phyloP scores from a whole-genome alignment of 352 stramenopile genomes.

The Elongisporangium undulatum region DNA sequence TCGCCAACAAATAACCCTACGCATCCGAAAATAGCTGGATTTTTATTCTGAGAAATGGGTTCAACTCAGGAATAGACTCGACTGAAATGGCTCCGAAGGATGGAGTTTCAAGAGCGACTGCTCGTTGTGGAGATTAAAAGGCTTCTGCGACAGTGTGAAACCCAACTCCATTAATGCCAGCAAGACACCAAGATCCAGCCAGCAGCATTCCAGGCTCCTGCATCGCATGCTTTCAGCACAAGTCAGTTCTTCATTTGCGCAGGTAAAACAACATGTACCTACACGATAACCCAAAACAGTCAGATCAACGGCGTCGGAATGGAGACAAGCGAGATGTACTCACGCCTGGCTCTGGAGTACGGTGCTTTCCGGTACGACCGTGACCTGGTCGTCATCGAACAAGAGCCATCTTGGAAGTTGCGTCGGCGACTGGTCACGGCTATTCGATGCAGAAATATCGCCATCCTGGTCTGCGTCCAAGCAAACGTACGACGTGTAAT shows the following conservation, averaged over 20 bases:
- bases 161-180: background rate
- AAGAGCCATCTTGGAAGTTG: conserved; percentile 36
- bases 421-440: conserved; percentile 3
- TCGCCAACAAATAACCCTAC: background rate
- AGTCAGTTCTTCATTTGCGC: conserved; percentile 1
- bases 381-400: conserved; percentile 54
- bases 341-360: conserved; percentile 57
- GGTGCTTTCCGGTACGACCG: conserved; percentile 22
- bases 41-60: background rate
- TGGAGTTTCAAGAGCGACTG: no score
- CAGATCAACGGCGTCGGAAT: background rate
- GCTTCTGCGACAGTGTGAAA: background rate
- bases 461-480: conserved; percentile 12
- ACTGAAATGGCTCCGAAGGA: no score
- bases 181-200: no score
- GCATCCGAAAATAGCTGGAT: background rate
- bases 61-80: background rate
- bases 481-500: conserved; percentile 64
- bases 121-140: background rate
- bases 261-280: conserved; percentile 45
- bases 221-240: background rate
- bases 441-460: background rate
- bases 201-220: no score
- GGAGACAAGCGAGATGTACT: conserved; percentile 7
- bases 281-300: conserved; percentile 1